Evolutionary conservation across 1,139 yeast species (phyloP).

Genomic region (Taphrina communis): DNA sequence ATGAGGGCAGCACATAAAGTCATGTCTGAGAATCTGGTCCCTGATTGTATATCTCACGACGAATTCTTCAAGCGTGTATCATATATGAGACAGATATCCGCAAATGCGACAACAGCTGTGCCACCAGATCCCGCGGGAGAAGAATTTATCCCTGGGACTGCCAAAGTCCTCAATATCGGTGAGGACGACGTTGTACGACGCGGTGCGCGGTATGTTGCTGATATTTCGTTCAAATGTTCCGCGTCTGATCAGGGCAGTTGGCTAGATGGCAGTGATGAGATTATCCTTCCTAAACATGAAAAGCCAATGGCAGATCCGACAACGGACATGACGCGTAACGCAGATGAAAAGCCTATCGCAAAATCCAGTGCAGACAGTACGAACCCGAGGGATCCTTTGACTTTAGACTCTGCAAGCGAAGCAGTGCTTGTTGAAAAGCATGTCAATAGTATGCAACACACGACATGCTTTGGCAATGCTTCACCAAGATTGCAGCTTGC

Average conservation of each 20-base stretch:
- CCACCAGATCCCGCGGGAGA: slow-evolving; percentile 1
- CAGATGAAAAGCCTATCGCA: no score
- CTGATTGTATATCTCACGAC: neutral
- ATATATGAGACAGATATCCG: neutral
- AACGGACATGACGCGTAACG: no score
- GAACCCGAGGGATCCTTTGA: no score
- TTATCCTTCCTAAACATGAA: no score
- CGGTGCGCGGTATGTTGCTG: neutral
- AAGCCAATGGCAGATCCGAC: no score
- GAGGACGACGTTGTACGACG: neutral
- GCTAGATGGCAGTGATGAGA: slow-evolving; percentile 11
- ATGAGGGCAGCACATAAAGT: neutral
- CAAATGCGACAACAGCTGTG: neutral
- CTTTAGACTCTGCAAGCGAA: no score
- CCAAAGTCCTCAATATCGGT: neutral
- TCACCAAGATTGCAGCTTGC: no score
- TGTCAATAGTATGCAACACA: no score
- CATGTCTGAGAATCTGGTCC: neutral
- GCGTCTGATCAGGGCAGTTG: neutral
- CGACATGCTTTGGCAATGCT: no score
- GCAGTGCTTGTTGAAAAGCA: no score
- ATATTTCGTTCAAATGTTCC: no score
- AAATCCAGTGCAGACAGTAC: no score
- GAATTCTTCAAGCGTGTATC: neutral
- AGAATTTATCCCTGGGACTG: slow-evolving; percentile 10